These are phyloP conservation scores for Lizanozyma gosingica DNA, from an alignment of 1,139 yeast species.

Conservation along the genomic window DNA sequence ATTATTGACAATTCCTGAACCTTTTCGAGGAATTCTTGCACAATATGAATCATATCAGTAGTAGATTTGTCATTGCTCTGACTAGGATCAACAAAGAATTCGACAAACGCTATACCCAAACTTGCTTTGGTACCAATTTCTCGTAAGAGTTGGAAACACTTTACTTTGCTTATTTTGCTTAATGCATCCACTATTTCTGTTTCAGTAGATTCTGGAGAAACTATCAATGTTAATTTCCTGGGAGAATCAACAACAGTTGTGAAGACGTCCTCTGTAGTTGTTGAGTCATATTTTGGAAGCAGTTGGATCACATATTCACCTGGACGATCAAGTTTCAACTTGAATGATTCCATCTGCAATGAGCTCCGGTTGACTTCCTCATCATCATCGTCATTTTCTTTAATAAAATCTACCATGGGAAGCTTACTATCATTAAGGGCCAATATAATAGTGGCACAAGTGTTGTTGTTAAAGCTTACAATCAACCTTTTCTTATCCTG, in stretches of 20 bases:
- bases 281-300: constrained; percentile 1
- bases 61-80: constrained; percentile 3
- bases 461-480: constrained; percentile 43
- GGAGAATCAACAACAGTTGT: constrained; percentile 25
- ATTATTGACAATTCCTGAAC: constrained; percentile 13
- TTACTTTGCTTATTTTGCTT: constrained; percentile 15
- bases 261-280: neutral
- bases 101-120: constrained; percentile 33
- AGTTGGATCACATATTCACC: constrained; percentile 47
- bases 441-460: constrained; percentile 52
- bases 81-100: constrained; percentile 17
- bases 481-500: constrained; percentile 31
- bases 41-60: constrained; percentile 9
- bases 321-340: constrained; percentile 43
- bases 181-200: constrained; percentile 19
- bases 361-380: constrained; percentile 7
- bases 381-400: constrained; percentile 7
- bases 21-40: constrained; percentile 11
- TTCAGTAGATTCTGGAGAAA: constrained; percentile 19
- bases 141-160: constrained; percentile 23
- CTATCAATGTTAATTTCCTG: constrained; percentile 22
- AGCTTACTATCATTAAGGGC: constrained; percentile 35
- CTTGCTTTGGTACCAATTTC: constrained; percentile 31
- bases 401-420: constrained; percentile 20
- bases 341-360: constrained; percentile 3